Base-by-base conservation (phyloP, 2,329 filamentous ascomycete species). In the Exophiala mesophila region DNA sequence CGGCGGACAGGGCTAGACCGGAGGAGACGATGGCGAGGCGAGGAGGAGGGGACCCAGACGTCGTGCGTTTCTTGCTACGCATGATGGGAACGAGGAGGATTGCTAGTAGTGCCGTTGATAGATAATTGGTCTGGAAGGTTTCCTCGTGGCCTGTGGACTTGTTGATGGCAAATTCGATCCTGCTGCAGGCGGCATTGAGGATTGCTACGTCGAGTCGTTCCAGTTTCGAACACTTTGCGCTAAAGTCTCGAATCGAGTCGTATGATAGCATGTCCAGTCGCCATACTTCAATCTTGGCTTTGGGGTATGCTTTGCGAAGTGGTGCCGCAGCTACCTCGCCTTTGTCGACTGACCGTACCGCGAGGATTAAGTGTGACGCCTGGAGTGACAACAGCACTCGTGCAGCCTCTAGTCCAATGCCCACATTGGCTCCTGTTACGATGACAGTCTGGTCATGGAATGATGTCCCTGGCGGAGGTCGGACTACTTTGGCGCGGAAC, bases 361-460 rank as follows among this genome's bases (percentile, higher is more conserved):
- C 29, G 6, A 32, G 29, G 29, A 32, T 32, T 7, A 32, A 13
- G 16, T 32, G 29, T 17, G 29, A 7, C 7, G 15, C 7, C 3
- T 57, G 56, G 5, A 71, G 59, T n/a, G 56, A 55, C n/a, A 59
- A 56, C 29, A 70, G 55, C 44, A 70, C 65, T 2, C 59, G 59
- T 3, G 66, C 63, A 33, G 67, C 64, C 56, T 71, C 67, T 6
- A 64, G 53, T 5, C 69, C 70, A 1, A 70, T 57, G 3, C 69
- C 69, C 3, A 58, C 57, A 46, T 72, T 71, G 23, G 63, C 46
- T 20, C 69, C 69, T 1, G 68, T 71, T 23, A 71, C 52, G 29
- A 72, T 65, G 13, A 68, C 52, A 2, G 64, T 67, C 16, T 36
- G 33, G 16, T 7, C 33, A 10, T 36, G 9, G 18, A 36, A 16